A percentile compares a stretch with the other conserved stretches of the same genome.
phyloP scores from a whole-genome alignment of 345 rosid species.

The Pelargonium nanum region DNA sequence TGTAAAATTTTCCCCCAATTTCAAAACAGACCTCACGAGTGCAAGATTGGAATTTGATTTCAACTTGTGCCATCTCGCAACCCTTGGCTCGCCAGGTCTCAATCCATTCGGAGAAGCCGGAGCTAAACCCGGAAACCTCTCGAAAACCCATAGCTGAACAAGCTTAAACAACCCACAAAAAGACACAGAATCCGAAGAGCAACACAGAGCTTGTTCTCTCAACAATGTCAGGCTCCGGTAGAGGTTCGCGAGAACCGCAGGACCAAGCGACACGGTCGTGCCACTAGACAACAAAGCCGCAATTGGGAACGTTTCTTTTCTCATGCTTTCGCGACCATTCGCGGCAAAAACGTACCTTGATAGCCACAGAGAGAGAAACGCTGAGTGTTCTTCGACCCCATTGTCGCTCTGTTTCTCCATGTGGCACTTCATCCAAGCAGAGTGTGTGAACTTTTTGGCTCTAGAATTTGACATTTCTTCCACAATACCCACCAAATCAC shows the following conservation, averaged over 20 bases:
- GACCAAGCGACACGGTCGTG: constrained; percentile 1
- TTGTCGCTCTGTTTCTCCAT: no score
- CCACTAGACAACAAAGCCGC: no score
- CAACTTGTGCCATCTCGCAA: constrained; percentile 27
- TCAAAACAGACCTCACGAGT: constrained; percentile 20
- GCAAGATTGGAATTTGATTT: constrained; percentile 7
- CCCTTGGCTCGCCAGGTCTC: constrained; percentile 23
- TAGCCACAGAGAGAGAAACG: no score
- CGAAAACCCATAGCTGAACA: constrained; percentile 42
- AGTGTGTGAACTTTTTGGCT: no score
- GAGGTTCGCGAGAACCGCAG: not conserved
- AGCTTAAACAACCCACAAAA: constrained; percentile 19
- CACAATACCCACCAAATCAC: no score
- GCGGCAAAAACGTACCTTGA: no score
- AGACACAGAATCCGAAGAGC: not conserved
- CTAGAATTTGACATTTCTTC: no score
- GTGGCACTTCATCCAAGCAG: no score
- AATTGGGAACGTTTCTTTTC: no score
- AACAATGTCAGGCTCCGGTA: not conserved
- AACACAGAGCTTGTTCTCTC: not conserved
- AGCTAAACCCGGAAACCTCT: constrained; percentile 27
- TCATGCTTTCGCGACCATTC: no score
- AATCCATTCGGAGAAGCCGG: constrained; percentile 22
- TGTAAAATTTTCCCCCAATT: constrained; percentile 14
- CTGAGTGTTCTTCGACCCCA: no score